Conservation (phyloP, 192 early-diverging fungal genomes). For the Linnemannia zychae region DNA sequence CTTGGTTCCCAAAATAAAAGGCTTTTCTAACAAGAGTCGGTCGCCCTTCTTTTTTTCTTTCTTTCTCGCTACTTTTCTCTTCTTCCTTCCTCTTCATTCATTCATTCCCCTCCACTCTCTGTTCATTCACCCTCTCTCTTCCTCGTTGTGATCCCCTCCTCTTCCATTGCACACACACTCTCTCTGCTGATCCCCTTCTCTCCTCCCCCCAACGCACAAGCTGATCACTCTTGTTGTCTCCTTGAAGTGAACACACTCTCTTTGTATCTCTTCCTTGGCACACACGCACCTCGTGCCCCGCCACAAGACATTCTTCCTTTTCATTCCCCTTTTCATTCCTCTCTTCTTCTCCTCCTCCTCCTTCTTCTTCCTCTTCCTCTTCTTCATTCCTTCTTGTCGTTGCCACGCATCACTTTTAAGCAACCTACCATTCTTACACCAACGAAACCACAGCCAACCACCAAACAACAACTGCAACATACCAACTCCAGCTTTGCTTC, state of each 20-base stretch:
- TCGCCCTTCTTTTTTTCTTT: not conserved
- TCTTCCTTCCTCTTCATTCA: too few species aligned
- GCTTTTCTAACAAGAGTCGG: not conserved
- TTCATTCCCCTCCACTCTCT: too few species aligned
- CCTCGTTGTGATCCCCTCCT: too few species aligned
- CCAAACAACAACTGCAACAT: not conserved
- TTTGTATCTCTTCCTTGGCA: not conserved
- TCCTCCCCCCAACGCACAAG: not conserved
- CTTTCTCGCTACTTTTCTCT: not conserved
- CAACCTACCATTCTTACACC: not conserved
- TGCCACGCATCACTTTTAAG: not conserved
- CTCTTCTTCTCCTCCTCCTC: too few species aligned
- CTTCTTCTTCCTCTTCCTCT: not conserved
- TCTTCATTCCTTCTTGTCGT: not conserved
- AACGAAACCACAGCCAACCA: not conserved
- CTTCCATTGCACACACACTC: too few species aligned
- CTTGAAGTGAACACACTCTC: not conserved
- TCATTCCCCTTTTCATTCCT: not conserved
- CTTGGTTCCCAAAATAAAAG: not conserved
- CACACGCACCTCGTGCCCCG: not conserved
- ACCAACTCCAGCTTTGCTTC: not conserved
- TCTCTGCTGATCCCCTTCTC: too few species aligned
- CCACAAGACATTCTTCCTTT: not conserved
- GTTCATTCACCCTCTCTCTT: not conserved
- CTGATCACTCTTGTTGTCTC: too few species aligned